Base-by-base conservation (phyloP, 2,329 filamentous ascomycete genomes). In the Penicillium sp. region DNA sequence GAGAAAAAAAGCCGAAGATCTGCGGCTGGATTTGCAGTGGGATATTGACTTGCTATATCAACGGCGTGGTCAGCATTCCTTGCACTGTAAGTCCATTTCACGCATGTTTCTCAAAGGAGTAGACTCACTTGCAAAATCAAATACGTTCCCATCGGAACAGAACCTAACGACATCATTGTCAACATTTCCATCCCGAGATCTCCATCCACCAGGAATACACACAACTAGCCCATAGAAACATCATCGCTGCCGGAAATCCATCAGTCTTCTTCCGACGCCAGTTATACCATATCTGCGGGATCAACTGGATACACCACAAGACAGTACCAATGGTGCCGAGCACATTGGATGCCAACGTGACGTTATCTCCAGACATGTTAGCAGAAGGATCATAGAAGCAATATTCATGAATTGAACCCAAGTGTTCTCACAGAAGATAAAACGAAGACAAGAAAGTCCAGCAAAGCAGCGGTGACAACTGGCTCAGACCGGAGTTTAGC, bases 221-320 rank as follows among this genome's bases (percentile, higher is more conserved):
- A 69, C 80, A 81, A 28, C 75, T 61, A n/a, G 78, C 81, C 81
- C 82, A 86, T 1, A 84, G 65, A 53, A 84, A 79, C 72, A 84
- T 78, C 81, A 85, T 85, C 18, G 67, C 58, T 0, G 73, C 75
- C 0, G 82, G 82, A 2, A 85, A 67, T 2, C 82, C 82, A 33
- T 84, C 81, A 0, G 81, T 84, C 52, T 75, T 77, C 61, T 85
- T 84, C 10, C 70, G 75, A 18, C 74, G 72, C 76, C 79, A 84
- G 62, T 83, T 85, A 51, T 79, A 75, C 78, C 79, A 83, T 70
- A 85, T 83, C 56, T 75, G 72, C 10, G 66, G 65, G 13, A 72
- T 56, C 33, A 72, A 51, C 54, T 74, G 61, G 46, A 72, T 58
- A 45, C 69, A 72, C 69, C 70, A 72, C 33, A 72, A 60, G 9